Evolutionary conservation across 495 filamentous ascomycete species (phyloP).

Genomic region (Penicillium silybi): DNA sequence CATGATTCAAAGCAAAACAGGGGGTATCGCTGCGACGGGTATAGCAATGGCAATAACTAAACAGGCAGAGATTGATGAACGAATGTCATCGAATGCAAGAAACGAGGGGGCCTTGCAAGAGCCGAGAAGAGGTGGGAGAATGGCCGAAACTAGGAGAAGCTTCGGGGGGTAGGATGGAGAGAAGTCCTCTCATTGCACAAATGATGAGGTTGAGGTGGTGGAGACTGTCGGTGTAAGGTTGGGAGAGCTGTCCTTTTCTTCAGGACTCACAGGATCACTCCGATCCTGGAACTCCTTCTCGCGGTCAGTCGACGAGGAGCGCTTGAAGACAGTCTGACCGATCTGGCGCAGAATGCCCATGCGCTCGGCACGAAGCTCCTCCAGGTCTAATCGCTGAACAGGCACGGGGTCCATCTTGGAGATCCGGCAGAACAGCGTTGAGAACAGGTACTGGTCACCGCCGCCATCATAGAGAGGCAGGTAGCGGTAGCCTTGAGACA

Average conservation of each 20-base stretch:
- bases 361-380: conserved; percentile 49
- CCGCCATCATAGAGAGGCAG: conserved; percentile 86
- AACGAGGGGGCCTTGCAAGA: conserved; percentile 7
- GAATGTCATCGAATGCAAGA: conserved; percentile 22
- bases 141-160: neutral
- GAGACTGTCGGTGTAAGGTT: conserved; percentile 39
- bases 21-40: conserved; percentile 27
- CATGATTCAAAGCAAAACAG: conserved; percentile 12
- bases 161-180: neutral
- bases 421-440: conserved; percentile 89
- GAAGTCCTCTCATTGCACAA: conserved; percentile 15
- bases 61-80: conserved; percentile 15
- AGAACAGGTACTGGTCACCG: conserved; percentile 88
- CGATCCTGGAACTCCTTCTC: conserved; percentile 36
- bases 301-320: conserved; percentile 45
- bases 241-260: conserved; percentile 37
- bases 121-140: neutral
- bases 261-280: conserved; percentile 30
- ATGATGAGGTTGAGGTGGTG: conserved; percentile 37
- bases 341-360: conserved; percentile 48
- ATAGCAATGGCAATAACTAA: conserved; percentile 19
- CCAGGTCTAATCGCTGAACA: conserved; percentile 41
- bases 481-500: conserved; percentile 94
- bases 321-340: conserved; percentile 49
- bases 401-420: conserved; percentile 57